Percentiles rank a stretch among this genome's conserved stretches.
phyloP scores from a whole-genome alignment of 495 filamentous ascomycete genomes.

The Penicillium mononematosum region DNA sequence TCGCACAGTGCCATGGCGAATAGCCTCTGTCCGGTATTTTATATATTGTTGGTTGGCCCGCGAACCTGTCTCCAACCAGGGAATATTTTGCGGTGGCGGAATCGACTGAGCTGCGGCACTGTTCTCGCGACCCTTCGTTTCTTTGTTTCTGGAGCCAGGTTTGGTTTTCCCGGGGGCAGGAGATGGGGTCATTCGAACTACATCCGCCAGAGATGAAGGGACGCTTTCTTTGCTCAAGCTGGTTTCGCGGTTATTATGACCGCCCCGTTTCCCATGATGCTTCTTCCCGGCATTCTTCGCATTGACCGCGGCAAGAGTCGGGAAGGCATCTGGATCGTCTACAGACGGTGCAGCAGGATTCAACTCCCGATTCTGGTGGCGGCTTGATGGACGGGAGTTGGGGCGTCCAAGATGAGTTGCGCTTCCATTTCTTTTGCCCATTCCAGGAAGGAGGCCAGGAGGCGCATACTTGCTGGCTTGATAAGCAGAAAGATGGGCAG shows the following conservation, averaged over 20 bases:
- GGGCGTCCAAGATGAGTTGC: conserved; percentile 51
- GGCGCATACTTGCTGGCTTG: conserved; percentile 30
- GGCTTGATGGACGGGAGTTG: conserved; percentile 81
- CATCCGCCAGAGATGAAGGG: conserved; percentile 86
- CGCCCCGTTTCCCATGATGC: conserved; percentile 83
- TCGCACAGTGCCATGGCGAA: conserved; percentile 90
- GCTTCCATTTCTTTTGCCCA: conserved; percentile 53
- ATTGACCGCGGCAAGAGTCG: conserved; percentile 79
- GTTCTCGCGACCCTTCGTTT: conserved; percentile 65
- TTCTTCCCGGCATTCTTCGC: conserved; percentile 75
- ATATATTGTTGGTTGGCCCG: conserved; percentile 90
- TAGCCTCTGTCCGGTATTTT: conserved; percentile 88
- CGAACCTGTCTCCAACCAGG: conserved; percentile 95
- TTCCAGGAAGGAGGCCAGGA: conserved; percentile 34
- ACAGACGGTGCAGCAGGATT: conserved; percentile 71
- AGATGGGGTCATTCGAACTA: conserved; percentile 89
- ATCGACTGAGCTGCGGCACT: conserved; percentile 80
- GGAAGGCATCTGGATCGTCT: conserved; percentile 95
- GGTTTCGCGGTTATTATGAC: conserved; percentile 60
- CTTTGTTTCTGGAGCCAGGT: conserved; percentile 44
- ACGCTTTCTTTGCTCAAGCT: conserved; percentile 58
- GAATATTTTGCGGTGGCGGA: conserved; percentile 83
- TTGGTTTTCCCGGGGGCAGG: conserved; percentile 57
- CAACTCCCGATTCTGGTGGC: conserved; percentile 70
- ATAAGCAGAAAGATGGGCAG: conserved; percentile 31